Conservation (phyloP, 805 yeast genomes). For the Candida ipomoeae region DNA sequence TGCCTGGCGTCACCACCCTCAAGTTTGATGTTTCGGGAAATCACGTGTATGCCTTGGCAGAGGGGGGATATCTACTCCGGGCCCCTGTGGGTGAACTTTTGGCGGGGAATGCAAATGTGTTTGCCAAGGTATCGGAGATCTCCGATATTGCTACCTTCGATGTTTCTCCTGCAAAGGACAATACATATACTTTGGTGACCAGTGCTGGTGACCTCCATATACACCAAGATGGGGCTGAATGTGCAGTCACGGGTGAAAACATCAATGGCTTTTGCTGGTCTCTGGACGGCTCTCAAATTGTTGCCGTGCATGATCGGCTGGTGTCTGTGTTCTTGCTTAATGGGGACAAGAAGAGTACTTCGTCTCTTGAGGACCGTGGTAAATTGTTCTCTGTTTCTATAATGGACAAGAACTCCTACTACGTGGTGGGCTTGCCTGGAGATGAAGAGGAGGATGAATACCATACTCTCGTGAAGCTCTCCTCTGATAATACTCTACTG, state of each 20-base stretch:
- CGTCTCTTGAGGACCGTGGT: conserved; percentile 17
- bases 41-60: conserved; percentile 24
- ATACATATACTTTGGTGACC: conserved; percentile 15
- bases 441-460: conserved; percentile 13
- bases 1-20: conserved; percentile 18
- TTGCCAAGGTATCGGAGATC: neutral
- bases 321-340: conserved; percentile 1
- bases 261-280: conserved; percentile 11
- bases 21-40: conserved; percentile 18
- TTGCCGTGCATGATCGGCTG: neutral
- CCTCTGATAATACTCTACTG: neutral
- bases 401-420: conserved; percentile 20
- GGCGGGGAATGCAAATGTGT: neutral
- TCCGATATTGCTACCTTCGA: conserved; percentile 15
- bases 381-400: conserved; percentile 15
- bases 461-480: conserved; percentile 8
- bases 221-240: conserved; percentile 5
- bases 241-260: neutral
- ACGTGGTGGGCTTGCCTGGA: conserved; percentile 9
- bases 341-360: neutral
- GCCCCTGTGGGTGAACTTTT: conserved; percentile 12
- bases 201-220: conserved; percentile 12
- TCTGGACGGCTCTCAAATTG: conserved; percentile 5
- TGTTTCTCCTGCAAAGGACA: conserved; percentile 19
- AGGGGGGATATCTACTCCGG: conserved; percentile 19